A percentile compares a stretch with the other conserved stretches of the same genome.
phyloP scores from a whole-genome alignment of 2,329 filamentous ascomycete species.

The Apiospora malaysiana region DNA sequence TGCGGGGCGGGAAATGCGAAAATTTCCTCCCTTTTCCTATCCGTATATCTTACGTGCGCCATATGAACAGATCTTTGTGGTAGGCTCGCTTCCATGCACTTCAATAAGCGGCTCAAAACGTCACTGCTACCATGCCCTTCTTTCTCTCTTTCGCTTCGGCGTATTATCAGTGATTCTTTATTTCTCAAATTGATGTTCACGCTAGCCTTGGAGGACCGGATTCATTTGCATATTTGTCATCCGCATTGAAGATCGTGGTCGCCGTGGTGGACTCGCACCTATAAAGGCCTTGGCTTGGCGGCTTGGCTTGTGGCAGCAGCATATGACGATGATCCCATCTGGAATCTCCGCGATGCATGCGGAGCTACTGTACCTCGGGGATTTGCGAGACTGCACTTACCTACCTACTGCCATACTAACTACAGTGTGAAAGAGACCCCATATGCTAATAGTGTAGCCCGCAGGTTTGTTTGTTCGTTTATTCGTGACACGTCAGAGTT shows the following conservation, averaged over 20 bases:
- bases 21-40: neutral
- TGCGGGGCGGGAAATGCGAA: neutral
- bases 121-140: neutral
- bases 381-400: too few relatives aligned
- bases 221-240: neutral
- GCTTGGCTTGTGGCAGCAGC: neutral
- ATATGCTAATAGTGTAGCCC: neutral
- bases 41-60: conserved; percentile 4
- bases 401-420: neutral
- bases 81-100: conserved; percentile 14
- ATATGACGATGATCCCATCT: conserved; percentile 3
- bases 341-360: conserved; percentile 8
- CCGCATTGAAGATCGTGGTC: neutral
- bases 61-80: neutral
- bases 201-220: neutral
- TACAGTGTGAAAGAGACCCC: neutral
- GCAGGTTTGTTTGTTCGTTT: neutral
- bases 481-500: conserved; percentile 3
- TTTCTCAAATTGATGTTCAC: neutral
- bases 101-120: conserved; percentile 7
- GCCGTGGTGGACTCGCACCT: neutral
- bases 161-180: neutral
- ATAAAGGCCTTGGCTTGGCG: neutral
- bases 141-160: too few relatives aligned
- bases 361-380: neutral